phyloP scores from a whole-genome alignment of 192 early-diverging fungal species.

The Chytriomyces hyalinus region DNA sequence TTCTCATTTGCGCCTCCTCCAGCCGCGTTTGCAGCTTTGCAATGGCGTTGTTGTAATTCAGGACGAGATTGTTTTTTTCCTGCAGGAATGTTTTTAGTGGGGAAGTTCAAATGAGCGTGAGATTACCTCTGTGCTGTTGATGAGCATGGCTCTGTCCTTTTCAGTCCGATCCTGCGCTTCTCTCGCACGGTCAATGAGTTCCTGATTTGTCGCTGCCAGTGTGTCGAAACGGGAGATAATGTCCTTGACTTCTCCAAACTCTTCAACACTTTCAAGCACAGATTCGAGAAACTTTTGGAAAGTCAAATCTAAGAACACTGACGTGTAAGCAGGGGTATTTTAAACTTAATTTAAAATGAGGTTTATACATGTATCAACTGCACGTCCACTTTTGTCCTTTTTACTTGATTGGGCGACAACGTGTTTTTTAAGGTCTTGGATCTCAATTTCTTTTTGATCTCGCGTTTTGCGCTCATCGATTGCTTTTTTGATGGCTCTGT shows the following conservation, averaged over 20 bases:
- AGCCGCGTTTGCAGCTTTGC: conserved; percentile 64
- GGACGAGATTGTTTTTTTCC: conserved; percentile 67
- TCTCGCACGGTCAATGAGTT: conserved; percentile 61
- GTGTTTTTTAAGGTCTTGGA: conserved; percentile 41
- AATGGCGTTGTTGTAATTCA: conserved; percentile 70
- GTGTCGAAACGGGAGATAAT: conserved; percentile 67
- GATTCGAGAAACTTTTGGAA: conserved; percentile 64
- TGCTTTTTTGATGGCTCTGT: conserved; percentile 65
- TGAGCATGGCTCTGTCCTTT: conserved; percentile 51
- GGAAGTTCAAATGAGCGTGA: neutral
- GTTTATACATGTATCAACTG: conserved; percentile 56
- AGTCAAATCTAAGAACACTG: conserved; percentile 47
- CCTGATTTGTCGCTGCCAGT: conserved; percentile 63
- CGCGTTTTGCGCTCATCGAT: conserved; percentile 61
- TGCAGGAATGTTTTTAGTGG: conserved; percentile 27
- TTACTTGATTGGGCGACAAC: conserved; percentile 23
- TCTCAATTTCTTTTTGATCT: conserved; percentile 62
- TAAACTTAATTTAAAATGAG: neutral
- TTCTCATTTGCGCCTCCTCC: conserved; percentile 56
- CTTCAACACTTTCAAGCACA: conserved; percentile 59
- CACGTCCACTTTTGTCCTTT: conserved; percentile 29
- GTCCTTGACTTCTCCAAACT: conserved; percentile 69
- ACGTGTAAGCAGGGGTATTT: neutral
- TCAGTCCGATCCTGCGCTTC: conserved; percentile 66
- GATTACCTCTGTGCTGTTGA: conserved; percentile 55